Percentiles rank a stretch among this genome's conserved stretches.
These are phyloP conservation scores for Bromus sterilis DNA, from an alignment of 176 grass and related monocot genomes.

Conservation along the genomic window DNA sequence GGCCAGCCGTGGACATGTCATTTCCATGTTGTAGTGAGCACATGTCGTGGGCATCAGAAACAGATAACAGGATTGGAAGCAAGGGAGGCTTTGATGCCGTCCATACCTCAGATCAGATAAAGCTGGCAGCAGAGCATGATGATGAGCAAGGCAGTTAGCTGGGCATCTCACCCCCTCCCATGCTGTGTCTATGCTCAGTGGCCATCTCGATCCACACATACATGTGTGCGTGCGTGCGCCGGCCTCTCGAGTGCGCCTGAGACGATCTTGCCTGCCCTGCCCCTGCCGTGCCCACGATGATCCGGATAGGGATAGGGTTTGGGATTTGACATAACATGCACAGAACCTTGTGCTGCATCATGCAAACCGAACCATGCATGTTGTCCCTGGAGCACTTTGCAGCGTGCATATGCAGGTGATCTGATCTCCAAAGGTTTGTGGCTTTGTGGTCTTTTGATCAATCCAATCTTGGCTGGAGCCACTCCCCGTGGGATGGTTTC, in stretches of 20 bases:
- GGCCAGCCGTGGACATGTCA: neutral
- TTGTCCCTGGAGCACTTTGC: neutral
- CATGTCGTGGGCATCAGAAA: conserved; percentile 14
- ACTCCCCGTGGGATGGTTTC: no score
- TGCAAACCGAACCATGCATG: neutral
- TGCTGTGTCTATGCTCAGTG: neutral
- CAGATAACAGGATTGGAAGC: conserved; percentile 19
- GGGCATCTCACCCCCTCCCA: neutral
- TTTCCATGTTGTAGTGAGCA: no score
- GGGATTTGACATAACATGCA: conserved; percentile 11
- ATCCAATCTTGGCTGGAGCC: no score
- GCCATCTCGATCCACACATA: conserved; percentile 9
- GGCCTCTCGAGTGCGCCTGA: conserved; percentile 10
- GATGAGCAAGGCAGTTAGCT: conserved; percentile 7
- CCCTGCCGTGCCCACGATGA: conserved; percentile 6
- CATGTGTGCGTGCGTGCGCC: neutral
- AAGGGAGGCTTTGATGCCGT: conserved; percentile 1
- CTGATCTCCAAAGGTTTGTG: no score
- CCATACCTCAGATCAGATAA: conserved; percentile 16
- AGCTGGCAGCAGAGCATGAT: conserved; percentile 24
- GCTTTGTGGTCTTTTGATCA: no score
- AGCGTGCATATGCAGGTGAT: no score
- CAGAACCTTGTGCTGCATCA: neutral
- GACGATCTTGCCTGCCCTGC: conserved; percentile 15
- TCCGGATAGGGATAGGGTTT: neutral